phyloP scores from a whole-genome alignment of 345 rosid species.

The Linum lewisii region DNA sequence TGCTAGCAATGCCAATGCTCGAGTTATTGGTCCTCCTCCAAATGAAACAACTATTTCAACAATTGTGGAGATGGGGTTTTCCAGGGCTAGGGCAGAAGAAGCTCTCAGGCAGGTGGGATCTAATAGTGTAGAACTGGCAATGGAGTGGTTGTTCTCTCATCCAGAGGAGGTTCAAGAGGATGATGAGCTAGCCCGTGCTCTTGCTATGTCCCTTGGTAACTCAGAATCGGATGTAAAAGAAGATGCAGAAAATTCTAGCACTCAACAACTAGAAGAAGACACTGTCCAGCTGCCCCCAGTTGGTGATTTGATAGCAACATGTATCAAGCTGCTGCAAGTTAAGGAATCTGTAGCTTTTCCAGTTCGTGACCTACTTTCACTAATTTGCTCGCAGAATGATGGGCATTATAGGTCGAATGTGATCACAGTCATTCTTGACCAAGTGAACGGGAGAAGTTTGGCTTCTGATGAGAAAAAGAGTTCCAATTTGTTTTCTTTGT shows the following conservation, averaged over 20 bases:
- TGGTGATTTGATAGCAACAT: slow-evolving; percentile 78
- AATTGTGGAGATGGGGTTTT: slow-evolving; percentile 95
- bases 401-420: slow-evolving; percentile 77
- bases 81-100: slow-evolving; percentile 92
- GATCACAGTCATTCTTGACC: slow-evolving; percentile 62
- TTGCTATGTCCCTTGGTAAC: slow-evolving; percentile 90
- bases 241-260: slow-evolving; percentile 36
- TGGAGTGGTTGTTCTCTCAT: slow-evolving; percentile 96
- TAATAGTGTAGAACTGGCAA: slow-evolving; percentile 90
- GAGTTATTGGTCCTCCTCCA: slow-evolving; percentile 76
- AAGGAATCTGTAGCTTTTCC: slow-evolving; percentile 87
- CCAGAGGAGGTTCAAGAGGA: slow-evolving; percentile 88
- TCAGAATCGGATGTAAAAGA: slow-evolving; percentile 75
- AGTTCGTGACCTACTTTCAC: slow-evolving; percentile 73
- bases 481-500: slow-evolving; percentile 48
- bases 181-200: slow-evolving; percentile 97
- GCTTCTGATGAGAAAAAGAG: slow-evolving; percentile 42
- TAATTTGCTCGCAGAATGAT: slow-evolving; percentile 76
- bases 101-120: slow-evolving; percentile 91
- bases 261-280: slow-evolving; percentile 58
- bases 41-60: slow-evolving; percentile 79
- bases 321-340: slow-evolving; percentile 78
- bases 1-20: slow-evolving; percentile 40
- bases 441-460: slow-evolving; percentile 48
- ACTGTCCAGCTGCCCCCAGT: slow-evolving; percentile 74